These are phyloP conservation scores for Ammopiptanthus mongolicus DNA, from an alignment of 306 rosid genomes.

Conservation along the genomic window DNA sequence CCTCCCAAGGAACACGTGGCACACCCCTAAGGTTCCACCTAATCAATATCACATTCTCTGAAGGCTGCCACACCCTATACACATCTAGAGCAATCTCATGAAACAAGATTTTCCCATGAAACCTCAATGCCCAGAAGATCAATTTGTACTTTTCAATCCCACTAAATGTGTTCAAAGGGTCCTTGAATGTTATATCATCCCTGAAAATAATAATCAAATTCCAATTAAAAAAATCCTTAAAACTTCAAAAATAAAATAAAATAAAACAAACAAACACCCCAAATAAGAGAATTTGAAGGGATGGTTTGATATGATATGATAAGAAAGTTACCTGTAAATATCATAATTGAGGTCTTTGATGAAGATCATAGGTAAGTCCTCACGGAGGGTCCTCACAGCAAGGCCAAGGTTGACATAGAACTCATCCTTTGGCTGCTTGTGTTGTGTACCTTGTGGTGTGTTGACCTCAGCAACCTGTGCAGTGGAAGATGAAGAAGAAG, in stretches of 20 bases:
- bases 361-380: slow-evolving; percentile 75
- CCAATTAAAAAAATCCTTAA: background rate
- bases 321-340: slow-evolving; percentile 70
- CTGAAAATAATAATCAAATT: slow-evolving; percentile 45
- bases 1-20: slow-evolving; percentile 95
- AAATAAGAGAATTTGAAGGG: background rate
- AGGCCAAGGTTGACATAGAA: slow-evolving; percentile 85
- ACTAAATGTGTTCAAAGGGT: slow-evolving; percentile 76
- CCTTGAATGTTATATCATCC: slow-evolving; percentile 79
- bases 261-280: background rate
- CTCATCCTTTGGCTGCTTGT: slow-evolving; percentile 55
- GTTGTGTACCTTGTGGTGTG: slow-evolving; percentile 41
- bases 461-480: slow-evolving; percentile 51
- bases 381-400: slow-evolving; percentile 89
- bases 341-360: slow-evolving; percentile 80
- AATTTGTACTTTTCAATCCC: slow-evolving; percentile 87
- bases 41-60: slow-evolving; percentile 77
- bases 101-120: slow-evolving; percentile 78
- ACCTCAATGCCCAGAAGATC: slow-evolving; percentile 91
- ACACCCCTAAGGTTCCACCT: slow-evolving; percentile 89
- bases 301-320: too few species aligned
- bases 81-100: slow-evolving; percentile 80
- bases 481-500: slow-evolving; percentile 26
- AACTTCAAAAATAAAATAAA: background rate
- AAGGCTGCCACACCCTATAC: slow-evolving; percentile 88